A percentile compares a stretch with the other conserved stretches of the same genome.
Conservation (phyloP, 805 yeast species). For the Metschnikowia shivogae region DNA sequence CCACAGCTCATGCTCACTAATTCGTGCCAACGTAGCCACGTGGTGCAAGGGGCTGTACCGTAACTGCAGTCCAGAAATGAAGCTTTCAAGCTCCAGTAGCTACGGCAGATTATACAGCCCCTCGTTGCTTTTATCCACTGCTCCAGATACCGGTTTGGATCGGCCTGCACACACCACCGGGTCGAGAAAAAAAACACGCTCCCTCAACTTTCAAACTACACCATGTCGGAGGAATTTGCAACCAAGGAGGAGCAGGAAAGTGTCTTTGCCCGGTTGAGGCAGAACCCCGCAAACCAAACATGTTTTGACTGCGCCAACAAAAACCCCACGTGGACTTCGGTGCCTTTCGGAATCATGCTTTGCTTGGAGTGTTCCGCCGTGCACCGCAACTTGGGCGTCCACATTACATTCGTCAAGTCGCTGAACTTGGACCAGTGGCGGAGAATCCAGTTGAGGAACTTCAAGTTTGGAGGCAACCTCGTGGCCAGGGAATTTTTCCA, state of each 20-base stretch:
- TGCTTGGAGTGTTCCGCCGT: constrained; percentile 95
- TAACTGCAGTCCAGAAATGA: neutral
- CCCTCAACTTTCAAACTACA: neutral
- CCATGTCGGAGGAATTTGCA: constrained; percentile 50
- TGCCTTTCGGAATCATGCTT: constrained; percentile 88
- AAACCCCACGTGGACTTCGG: constrained; percentile 98
- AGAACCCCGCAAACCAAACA: constrained; percentile 68
- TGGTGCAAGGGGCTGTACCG: neutral
- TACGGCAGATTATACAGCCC: no score
- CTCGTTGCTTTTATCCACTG: no score
- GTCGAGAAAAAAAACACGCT: constrained; percentile 3
- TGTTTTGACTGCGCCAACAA: constrained; percentile 94
- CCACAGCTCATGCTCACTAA: no score
- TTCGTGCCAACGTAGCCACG: no score
- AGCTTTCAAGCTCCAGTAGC: neutral
- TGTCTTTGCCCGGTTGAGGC: constrained; percentile 59
- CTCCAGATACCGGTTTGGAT: neutral
- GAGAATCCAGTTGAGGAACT: constrained; percentile 79
- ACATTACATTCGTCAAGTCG: constrained; percentile 90
- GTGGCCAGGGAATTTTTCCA: constrained; percentile 76
- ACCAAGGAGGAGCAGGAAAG: constrained; percentile 64
- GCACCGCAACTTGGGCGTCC: constrained; percentile 95
- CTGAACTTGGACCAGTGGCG: constrained; percentile 94
- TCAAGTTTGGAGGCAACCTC: constrained; percentile 92
- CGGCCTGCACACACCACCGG: constrained; percentile 1